Evolutionary conservation across 2,329 filamentous ascomycete genomes (phyloP), one percentile per base, ranked within the genome.

Genomic region (Xylariaceae sp.): DNA sequence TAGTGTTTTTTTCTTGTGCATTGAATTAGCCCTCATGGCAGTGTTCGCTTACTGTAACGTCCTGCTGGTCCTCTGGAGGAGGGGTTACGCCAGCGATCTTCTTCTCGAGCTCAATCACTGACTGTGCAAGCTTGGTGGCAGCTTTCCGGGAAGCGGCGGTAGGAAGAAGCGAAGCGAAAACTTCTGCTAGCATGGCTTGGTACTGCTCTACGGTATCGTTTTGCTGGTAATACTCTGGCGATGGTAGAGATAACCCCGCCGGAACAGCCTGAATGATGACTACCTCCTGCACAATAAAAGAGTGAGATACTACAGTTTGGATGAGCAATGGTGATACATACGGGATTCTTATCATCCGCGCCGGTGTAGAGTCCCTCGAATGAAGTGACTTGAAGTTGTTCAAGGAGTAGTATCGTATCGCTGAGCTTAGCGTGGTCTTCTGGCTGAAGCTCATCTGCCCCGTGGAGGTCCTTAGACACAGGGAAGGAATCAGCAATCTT

Each of bases 201-300:
- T 87, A 87, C 26, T 77, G 73, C 16, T 71, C 68, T 42, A 86
- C 66, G 35, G 82, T 72, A 42, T 79, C 69, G 24, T 77, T 74
- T 57, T 85, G 79, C 26, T 80, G 73, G 61, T 86, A 87, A 57
- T 83, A 82, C 61, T 85, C 78, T 61, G 84, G 82, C 2, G 83
- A 80, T 1, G 84, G 83, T 6, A 87, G 75, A n/a, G 84, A 83
- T 55, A 86, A 55, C 65, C 74, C 60, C 72, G 73, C 65, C 70
- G 81, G 57, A 77, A 73, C 67, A 6, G 74, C 68, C 49, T 70
- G 67, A 21, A 76, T 63, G 30, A 76, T 70, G 23, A 70, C 64
- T 11, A 65, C 60, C 37, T 69, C 68, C 59, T 63, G 27, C 15
- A 18, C 18, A 23, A 45, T 35, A 48, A 24, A 13, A 44, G 10